A percentile compares a stretch with the other conserved stretches of the same genome.
Conservation (phyloP, 2,329 filamentous ascomycete genomes). For the Hypoxylon sp. region DNA sequence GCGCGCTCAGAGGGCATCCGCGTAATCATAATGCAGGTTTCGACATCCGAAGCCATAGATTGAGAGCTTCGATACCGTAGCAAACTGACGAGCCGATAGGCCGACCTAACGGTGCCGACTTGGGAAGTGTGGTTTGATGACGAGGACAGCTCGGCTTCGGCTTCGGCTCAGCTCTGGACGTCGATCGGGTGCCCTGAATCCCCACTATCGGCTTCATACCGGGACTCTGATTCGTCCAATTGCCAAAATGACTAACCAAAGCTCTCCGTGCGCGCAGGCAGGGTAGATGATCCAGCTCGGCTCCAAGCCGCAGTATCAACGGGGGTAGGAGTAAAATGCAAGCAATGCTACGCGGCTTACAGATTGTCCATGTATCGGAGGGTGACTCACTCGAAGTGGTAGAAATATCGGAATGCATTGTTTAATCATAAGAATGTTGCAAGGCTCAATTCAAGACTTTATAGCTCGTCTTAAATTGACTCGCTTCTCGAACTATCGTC, state of each 20-base stretch:
- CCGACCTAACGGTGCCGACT: neutral
- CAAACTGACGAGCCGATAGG: neutral
- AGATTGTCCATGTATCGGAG: too few species aligned
- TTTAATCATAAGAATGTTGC: too few species aligned
- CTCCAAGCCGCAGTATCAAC: conserved; percentile 6
- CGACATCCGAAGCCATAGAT: conserved; percentile 18
- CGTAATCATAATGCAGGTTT: neutral
- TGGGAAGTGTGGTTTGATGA: neutral
- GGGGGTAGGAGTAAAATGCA: neutral
- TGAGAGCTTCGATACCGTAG: neutral
- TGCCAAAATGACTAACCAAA: neutral
- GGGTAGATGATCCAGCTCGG: conserved; percentile 7
- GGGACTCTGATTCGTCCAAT: conserved; percentile 14
- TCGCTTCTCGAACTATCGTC: too few species aligned
- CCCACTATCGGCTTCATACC: too few species aligned
- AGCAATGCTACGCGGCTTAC: neutral
- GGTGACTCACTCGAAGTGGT: too few species aligned
- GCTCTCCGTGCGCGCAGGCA: neutral
- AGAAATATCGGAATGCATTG: too few species aligned
- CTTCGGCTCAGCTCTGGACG: conserved; percentile 34
- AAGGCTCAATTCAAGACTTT: too few species aligned
- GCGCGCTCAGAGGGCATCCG: neutral
- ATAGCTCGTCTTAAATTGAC: too few species aligned
- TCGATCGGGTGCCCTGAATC: neutral
- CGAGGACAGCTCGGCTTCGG: conserved; percentile 43